These are phyloP conservation scores for Discostella stelligeroides DNA, from an alignment of 108 stramenopile species.

Conservation along the genomic window DNA sequence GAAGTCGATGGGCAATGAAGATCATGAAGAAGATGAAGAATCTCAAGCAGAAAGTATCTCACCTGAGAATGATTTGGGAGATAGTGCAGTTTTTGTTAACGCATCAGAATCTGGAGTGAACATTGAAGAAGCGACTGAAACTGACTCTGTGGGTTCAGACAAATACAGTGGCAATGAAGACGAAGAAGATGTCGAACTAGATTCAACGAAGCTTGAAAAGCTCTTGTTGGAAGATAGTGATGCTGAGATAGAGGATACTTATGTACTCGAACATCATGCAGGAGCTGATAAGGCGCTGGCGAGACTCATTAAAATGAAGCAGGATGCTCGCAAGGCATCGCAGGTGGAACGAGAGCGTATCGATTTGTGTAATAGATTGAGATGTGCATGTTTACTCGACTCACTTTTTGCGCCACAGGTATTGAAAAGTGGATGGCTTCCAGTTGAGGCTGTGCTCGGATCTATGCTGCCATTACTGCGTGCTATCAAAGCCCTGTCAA, in stretches of 20 bases:
- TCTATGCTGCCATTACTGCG: conserved; percentile 63
- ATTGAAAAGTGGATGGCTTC: conserved; percentile 55
- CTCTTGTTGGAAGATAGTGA: conserved; percentile 83
- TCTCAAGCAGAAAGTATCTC: conserved; percentile 33
- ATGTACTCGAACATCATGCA: conserved; percentile 83
- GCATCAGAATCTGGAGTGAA: conserved; percentile 39
- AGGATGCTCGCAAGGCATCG: conserved; percentile 85
- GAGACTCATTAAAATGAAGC: conserved; percentile 79
- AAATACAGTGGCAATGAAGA: conserved; percentile 18
- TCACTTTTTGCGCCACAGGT: conserved; percentile 52
- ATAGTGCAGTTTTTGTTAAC: conserved; percentile 32
- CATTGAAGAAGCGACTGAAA: conserved; percentile 47
- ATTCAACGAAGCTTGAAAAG: conserved; percentile 62
- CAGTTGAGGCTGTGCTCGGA: conserved; percentile 51
- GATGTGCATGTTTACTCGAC: conserved; percentile 77
- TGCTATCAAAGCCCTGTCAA: conserved; percentile 48
- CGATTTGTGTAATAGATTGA: conserved; percentile 68
- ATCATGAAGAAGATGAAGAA: conserved; percentile 36
- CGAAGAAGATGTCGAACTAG: conserved; percentile 54
- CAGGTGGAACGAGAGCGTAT: conserved; percentile 67
- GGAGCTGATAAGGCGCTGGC: conserved; percentile 87
- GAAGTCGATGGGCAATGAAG: conserved; percentile 10
- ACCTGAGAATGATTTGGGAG: conserved; percentile 52
- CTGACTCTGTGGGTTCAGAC: conserved; percentile 18
- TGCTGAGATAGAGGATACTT: conserved; percentile 54